Base-by-base conservation (phyloP, 1,284 basidiomycete genomes). In the Bjerkandera adusta region DNA sequence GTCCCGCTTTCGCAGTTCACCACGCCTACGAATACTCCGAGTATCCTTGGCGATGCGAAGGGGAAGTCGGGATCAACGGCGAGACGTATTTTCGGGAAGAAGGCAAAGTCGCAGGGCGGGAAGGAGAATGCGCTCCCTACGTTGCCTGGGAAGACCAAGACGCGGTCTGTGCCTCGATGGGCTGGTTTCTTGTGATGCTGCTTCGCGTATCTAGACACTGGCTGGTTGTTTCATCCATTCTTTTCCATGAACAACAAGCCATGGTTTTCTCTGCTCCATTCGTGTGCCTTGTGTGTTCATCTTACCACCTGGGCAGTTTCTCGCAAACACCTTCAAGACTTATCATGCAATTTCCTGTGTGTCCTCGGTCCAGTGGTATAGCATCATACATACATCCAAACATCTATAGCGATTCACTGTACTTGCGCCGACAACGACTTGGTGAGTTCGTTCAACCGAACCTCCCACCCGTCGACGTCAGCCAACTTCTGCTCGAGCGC, bases 391-490 rank as follows among this genome's bases (percentile, higher is more conserved):
- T n/a, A 34, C n/a, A 34, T 32, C 11, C 30, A 35, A 7, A 15
- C 8, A 12, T 11, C n/a, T 43, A 6, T 13, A 26, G 4, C 7
- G 7, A 11, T 22, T 45, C 39, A 60, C 32, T 56, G 42, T 36
- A 60, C 60, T 49, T 63, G 59, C 22, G 46, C 59, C 20, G 61
- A 59, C 52, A 86, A 65, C 48, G 80, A 52, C 38, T 51, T 67
- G 57, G 80, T 74, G 36, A 88, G 66, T 61, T 83, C 81, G 55
- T 70, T 70, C 35, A 86, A 67, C 30, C 83, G 67, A 55, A 54
- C 58, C 65, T 87, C 82, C 86, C 85, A 89, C 42, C 58, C 65
- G 43, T 76, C 78, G 33, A 91, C 84, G 47, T 88, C 82, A 4
- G 71, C 72, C 44, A 93, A 66, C 58, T 79, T 80, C 43, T 64